These are phyloP conservation scores for Diaporthe destruens DNA, from an alignment of 2,329 filamentous ascomycete species.

Conservation along the genomic window DNA sequence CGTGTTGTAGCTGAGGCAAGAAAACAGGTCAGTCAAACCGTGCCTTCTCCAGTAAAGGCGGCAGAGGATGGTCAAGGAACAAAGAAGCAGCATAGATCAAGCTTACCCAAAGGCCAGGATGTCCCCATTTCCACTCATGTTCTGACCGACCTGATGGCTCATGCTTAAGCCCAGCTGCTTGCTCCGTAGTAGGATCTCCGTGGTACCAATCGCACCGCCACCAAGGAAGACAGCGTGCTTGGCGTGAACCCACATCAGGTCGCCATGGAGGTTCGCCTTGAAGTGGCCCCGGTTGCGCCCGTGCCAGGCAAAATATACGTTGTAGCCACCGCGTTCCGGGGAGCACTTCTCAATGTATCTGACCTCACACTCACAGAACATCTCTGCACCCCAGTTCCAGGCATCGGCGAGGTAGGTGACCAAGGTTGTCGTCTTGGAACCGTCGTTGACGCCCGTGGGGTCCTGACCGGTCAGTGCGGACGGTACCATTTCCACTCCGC, in stretches of 20 bases:
- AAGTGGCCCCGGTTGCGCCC: conserved; percentile 69
- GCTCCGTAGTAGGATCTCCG: conserved; percentile 73
- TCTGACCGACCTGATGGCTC: conserved; percentile 68
- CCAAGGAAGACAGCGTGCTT: conserved; percentile 75
- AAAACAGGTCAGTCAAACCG: conserved; percentile 42
- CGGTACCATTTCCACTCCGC: conserved; percentile 73
- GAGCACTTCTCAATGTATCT: conserved; percentile 68
- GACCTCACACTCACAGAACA: conserved; percentile 78
- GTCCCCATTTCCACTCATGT: conserved; percentile 76
- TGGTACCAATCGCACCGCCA: conserved; percentile 74
- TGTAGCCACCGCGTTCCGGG: conserved; percentile 65
- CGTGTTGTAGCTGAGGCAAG: conserved; percentile 65
- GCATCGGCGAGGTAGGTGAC: conserved; percentile 77
- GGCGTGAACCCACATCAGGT: conserved; percentile 76
- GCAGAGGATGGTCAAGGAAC: not conserved
- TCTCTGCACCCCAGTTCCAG: conserved; percentile 79
- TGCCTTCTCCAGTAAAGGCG: not conserved
- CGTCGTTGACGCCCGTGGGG: conserved; percentile 74
- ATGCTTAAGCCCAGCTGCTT: conserved; percentile 68
- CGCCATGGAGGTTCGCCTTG: conserved; percentile 65
- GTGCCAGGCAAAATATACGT: conserved; percentile 75
- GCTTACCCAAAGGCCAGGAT: conserved; percentile 72
- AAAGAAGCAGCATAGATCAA: not conserved
- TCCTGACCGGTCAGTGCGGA: conserved; percentile 74
- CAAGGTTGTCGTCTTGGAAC: conserved; percentile 74